Evolutionary conservation across 257 asterid genomes (phyloP).

Genomic region (Capsicum chinense): DNA sequence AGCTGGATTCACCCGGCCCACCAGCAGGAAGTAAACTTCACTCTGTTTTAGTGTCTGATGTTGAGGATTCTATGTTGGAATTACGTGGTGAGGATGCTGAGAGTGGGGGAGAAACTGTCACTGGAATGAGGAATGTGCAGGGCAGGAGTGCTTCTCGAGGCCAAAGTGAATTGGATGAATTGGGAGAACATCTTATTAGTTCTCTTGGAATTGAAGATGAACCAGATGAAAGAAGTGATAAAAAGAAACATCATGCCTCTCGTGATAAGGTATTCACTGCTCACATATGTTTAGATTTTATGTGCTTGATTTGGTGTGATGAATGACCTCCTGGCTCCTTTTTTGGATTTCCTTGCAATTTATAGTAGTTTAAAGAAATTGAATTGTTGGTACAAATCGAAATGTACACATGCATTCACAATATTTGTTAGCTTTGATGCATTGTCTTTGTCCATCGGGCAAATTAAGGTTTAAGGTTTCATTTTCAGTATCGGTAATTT

Average conservation of each 20-base stretch:
- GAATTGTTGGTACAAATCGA: background rate
- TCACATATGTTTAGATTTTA: background rate
- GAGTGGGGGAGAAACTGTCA: conserved; percentile 34
- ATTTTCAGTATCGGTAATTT: background rate
- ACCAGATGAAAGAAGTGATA: conserved; percentile 52
- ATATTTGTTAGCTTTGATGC: conserved; percentile 2
- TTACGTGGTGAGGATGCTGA: conserved; percentile 38
- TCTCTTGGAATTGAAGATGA: conserved; percentile 61
- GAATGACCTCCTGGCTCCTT: background rate
- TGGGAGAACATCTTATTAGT: conserved; percentile 54
- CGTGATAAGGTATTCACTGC: conserved; percentile 69
- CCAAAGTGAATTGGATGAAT: conserved; percentile 48
- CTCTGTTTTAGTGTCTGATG: conserved; percentile 44
- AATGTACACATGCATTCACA: background rate
- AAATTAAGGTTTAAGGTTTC: conserved; percentile 16
- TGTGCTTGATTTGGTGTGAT: conserved; percentile 16
- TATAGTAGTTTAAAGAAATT: background rate
- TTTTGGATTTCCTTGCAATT: background rate
- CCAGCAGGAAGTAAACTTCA: conserved; percentile 46
- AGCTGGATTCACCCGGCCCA: conserved; percentile 50
- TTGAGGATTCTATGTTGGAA: conserved; percentile 51
- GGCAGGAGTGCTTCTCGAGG: conserved; percentile 31
- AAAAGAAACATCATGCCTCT: conserved; percentile 45
- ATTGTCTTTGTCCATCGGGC: background rate
- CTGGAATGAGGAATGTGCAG: conserved; percentile 36